phyloP scores from a whole-genome alignment of 805 yeast species.

The Ogataea glucozyma region DNA sequence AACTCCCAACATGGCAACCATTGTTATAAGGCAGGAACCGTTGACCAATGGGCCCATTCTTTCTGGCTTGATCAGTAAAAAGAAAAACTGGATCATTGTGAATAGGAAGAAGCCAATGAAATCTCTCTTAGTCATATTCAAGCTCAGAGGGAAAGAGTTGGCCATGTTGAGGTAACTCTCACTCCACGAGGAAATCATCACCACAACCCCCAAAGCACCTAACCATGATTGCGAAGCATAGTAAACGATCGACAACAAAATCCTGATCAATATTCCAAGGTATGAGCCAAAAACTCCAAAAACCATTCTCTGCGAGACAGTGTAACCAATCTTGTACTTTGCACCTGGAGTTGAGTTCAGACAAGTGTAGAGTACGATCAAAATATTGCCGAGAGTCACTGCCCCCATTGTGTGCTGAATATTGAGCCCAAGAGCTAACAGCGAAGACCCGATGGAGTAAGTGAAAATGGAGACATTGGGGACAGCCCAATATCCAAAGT shows the following conservation, averaged over 20 bases:
- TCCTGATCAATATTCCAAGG: slow-evolving; percentile 43
- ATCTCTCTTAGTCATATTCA: slow-evolving; percentile 42
- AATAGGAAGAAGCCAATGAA: slow-evolving; percentile 45
- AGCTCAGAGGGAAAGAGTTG: slow-evolving; percentile 39
- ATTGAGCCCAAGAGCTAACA: slow-evolving; percentile 37
- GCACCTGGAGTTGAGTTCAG: slow-evolving; percentile 13
- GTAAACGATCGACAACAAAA: slow-evolving; percentile 43
- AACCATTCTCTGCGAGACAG: slow-evolving; percentile 43
- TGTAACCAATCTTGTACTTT: slow-evolving; percentile 50
- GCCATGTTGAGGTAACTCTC: slow-evolving; percentile 40
- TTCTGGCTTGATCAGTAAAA: slow-evolving; percentile 33
- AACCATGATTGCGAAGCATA: slow-evolving; percentile 43
- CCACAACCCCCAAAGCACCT: slow-evolving; percentile 44
- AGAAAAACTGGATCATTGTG: slow-evolving; percentile 42
- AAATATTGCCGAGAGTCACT: slow-evolving; percentile 43
- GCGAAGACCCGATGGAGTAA: slow-evolving; percentile 13
- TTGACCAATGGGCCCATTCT: slow-evolving; percentile 12
- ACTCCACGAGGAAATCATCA: slow-evolving; percentile 42
- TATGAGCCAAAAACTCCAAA: slow-evolving; percentile 48
- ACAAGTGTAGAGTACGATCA: slow-evolving; percentile 42
- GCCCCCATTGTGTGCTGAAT: slow-evolving; percentile 32
- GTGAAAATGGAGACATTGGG: slow-evolving; percentile 20
- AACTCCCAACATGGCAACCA: slow-evolving; percentile 13
- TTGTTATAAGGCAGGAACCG: slow-evolving; percentile 14
- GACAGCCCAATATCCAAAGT: slow-evolving; percentile 42